Evolutionary conservation across 352 stramenopile genomes (phyloP), one percentile per base, ranked within the genome.

Genomic region (Pilasporangium apinafurcum): DNA sequence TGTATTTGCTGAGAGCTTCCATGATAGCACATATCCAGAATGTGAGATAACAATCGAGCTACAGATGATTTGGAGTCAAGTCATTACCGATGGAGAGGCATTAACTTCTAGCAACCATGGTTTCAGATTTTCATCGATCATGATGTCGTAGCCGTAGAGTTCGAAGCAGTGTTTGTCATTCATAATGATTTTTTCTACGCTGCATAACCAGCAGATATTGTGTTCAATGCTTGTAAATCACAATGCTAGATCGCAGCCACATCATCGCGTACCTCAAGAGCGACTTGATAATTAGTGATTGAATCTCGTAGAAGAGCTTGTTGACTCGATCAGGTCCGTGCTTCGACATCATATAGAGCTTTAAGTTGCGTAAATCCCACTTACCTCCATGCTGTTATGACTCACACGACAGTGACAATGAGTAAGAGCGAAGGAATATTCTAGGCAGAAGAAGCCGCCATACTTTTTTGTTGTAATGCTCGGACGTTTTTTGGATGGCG

Each of bases 111-210:
- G 59, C 24, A 96, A 62, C 88, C 86, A 96, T 5, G 86, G 83
- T 55, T 96, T 95, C 37, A 96, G 65, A 16, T 86, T 87, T 53
- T 93, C 74, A 48, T 96, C 88, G 36, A 96, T 93, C 73, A 97
- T 91, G 31, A 96, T 71, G 45, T 95, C 87, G 51, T 95, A 97
- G 28, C 92, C 92, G 59, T 97, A 98, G 13, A 98, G 68, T 53
- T 98, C 86, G 42, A 97, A 98, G 68, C 90, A 97, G 67, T 98
- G 90, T 48, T 96, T 96, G 68, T 97, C 92, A 44, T 95, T 92
- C 44, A 98, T 96, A 51, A 98, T 97, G 48, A 95, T 81, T 48
- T 96, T 90, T 62, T 97, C 87, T 24, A 97, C 86, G 28, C 77
- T 78, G 24, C 5, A 33, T 1, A 5, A n/a, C n/a, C n/a, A n/a